Evolutionary conservation across 1,284 basidiomycete genomes (phyloP).

Genomic region (Tremellales sp.): DNA sequence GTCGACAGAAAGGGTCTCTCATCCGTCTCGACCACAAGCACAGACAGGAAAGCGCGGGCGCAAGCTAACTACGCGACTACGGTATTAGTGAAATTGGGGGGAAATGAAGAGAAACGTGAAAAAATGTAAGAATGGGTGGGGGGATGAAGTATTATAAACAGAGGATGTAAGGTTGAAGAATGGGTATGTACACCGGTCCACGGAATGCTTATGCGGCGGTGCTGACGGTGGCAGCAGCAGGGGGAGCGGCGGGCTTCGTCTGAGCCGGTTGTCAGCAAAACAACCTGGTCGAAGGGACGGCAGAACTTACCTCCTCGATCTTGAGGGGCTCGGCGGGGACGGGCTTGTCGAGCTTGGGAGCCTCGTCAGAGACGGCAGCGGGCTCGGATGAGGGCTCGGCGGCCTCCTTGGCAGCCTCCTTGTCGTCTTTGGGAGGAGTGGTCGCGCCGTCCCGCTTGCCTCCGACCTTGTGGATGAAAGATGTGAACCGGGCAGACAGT

Average conservation of each 20-base stretch:
- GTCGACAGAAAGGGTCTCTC: too few species aligned
- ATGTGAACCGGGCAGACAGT: conserved; percentile 41
- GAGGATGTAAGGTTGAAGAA: too few species aligned
- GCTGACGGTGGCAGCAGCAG: conserved; percentile 31
- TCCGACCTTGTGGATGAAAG: conserved; percentile 30
- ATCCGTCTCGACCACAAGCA: too few species aligned
- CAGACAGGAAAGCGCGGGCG: too few species aligned
- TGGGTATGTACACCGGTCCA: too few species aligned
- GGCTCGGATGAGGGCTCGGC: conserved; percentile 12
- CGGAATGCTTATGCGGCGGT: conserved; percentile 35
- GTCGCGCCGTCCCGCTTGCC: conserved; percentile 31
- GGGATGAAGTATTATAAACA: too few species aligned
- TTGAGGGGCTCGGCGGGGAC: conserved; percentile 36
- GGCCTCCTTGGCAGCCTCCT: conserved; percentile 21
- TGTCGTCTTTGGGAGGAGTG: conserved; percentile 22
- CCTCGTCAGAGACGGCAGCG: conserved; percentile 26
- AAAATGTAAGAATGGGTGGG: too few species aligned
- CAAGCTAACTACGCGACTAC: too few species aligned
- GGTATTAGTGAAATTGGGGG: too few species aligned
- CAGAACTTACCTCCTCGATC: conserved; percentile 40
- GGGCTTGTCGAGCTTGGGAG: conserved; percentile 41
- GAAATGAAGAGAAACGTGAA: too few species aligned
- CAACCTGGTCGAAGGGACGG: neutral
- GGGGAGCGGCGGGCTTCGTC: conserved; percentile 23
- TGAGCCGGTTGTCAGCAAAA: conserved; percentile 4